These are phyloP conservation scores for Talaromyces marneffei DNA, from an alignment of 2,329 filamentous ascomycete species.

Conservation along the genomic window DNA sequence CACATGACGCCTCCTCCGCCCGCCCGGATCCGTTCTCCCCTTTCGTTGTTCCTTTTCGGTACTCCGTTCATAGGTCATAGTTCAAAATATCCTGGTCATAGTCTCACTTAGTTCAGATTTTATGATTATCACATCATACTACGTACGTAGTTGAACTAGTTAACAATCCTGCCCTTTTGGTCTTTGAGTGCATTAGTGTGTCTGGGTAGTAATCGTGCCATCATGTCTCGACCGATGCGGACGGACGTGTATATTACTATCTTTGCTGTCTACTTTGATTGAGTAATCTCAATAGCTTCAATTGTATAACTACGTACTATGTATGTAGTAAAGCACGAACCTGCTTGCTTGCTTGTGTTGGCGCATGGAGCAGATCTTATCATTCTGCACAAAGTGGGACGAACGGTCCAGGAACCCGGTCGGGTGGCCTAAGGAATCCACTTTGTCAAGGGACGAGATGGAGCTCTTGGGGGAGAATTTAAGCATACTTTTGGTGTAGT, in stretches of 20 bases:
- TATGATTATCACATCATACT: background rate
- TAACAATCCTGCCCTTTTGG: background rate
- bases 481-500: conserved; percentile 5
- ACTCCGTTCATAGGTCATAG: background rate
- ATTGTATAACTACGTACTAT: background rate
- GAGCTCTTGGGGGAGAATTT: background rate
- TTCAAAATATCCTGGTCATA: background rate
- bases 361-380: background rate
- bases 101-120: background rate
- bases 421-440: background rate
- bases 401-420: conserved; percentile 4
- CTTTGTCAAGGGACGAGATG: conserved; percentile 2
- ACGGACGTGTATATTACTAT: no score
- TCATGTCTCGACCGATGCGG: no score
- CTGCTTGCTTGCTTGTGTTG: no score
- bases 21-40: background rate
- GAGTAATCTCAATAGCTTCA: background rate
- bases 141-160: no score
- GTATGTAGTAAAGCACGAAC: no score
- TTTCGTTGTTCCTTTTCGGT: background rate
- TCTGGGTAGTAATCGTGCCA: no score
- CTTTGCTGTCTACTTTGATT: no score
- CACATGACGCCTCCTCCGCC: background rate
- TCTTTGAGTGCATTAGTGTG: background rate
- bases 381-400: conserved; percentile 7